These are phyloP conservation scores for Coemansia sp. DNA, from an alignment of 192 early-diverging fungal genomes.

Conservation along the genomic window DNA sequence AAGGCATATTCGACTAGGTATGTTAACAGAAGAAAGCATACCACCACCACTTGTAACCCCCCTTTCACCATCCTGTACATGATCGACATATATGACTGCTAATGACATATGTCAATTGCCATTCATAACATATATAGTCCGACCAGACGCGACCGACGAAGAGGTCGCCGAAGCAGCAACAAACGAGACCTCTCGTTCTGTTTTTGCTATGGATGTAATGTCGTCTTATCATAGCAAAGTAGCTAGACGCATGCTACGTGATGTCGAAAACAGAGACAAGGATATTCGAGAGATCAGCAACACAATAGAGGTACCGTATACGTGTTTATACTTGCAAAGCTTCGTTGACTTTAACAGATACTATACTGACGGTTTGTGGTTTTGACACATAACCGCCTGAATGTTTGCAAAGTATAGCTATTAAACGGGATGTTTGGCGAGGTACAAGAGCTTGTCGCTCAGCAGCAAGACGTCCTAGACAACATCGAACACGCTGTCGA, in stretches of 20 bases:
- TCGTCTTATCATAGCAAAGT: constrained; percentile 44
- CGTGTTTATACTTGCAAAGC: no score
- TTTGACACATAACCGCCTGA: no score
- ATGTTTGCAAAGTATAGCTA: constrained; percentile 24
- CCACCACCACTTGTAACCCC: not conserved
- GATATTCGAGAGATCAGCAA: constrained; percentile 44
- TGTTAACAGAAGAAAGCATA: not conserved
- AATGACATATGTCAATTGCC: not conserved
- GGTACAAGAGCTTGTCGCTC: constrained; percentile 32
- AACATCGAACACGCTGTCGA: constrained; percentile 53
- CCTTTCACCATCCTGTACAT: not conserved
- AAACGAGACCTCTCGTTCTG: constrained; percentile 41
- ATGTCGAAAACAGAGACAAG: constrained; percentile 47
- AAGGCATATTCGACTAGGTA: constrained; percentile 53
- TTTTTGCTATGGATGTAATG: constrained; percentile 55
- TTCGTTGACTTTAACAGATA: no score
- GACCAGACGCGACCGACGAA: constrained; percentile 49
- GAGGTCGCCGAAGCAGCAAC: constrained; percentile 37
- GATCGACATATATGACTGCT: no score
- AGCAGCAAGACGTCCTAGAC: constrained; percentile 52
- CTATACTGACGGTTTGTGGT: not conserved
- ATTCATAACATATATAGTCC: constrained; percentile 23
- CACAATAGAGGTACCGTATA: constrained; percentile 43
- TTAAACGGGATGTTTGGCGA: constrained; percentile 50
- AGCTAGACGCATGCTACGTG: constrained; percentile 43